These are phyloP conservation scores for Anisodus tanguticus DNA, from an alignment of 257 asterid species.

Conservation along the genomic window DNA sequence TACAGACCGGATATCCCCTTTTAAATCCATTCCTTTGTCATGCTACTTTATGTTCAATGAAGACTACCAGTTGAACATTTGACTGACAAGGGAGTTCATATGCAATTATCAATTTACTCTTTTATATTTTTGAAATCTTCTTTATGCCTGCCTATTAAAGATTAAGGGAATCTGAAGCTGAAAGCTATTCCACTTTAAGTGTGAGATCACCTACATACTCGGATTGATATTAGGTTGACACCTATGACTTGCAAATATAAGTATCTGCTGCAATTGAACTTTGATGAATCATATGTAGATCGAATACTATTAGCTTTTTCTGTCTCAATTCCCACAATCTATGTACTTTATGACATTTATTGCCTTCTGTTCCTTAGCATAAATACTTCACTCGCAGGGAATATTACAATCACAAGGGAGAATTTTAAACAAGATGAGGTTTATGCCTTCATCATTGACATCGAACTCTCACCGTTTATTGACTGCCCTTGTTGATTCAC, in stretches of 20 bases:
- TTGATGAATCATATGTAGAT: not conserved
- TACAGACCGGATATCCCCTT: not conserved
- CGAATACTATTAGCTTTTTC: slow-evolving; percentile 1
- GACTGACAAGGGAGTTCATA: not conserved
- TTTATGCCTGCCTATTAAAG: not conserved
- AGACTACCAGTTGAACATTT: not conserved
- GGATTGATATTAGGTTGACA: not conserved
- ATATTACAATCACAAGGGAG: slow-evolving; percentile 98
- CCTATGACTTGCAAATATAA: not conserved
- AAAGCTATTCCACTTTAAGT: not conserved
- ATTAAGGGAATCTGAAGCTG: slow-evolving; percentile 13
- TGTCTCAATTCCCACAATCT: not conserved
- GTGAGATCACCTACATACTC: not conserved
- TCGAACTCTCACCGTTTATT: slow-evolving; percentile 91
- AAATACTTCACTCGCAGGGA: slow-evolving; percentile 57
- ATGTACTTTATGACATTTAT: slow-evolving; percentile 13
- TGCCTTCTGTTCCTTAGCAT: slow-evolving; percentile 14
- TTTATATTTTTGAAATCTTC: not conserved
- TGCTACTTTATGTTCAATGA: not conserved
- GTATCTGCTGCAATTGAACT: slow-evolving; percentile 7
- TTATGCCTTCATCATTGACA: slow-evolving; percentile 95
- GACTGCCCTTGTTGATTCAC: slow-evolving; percentile 98
- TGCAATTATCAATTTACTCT: not conserved
- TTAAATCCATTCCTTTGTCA: not conserved
- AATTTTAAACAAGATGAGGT: slow-evolving; percentile 83